These are phyloP conservation scores for Xanthoconium separans DNA, from an alignment of 1,284 basidiomycete species.

Conservation along the genomic window DNA sequence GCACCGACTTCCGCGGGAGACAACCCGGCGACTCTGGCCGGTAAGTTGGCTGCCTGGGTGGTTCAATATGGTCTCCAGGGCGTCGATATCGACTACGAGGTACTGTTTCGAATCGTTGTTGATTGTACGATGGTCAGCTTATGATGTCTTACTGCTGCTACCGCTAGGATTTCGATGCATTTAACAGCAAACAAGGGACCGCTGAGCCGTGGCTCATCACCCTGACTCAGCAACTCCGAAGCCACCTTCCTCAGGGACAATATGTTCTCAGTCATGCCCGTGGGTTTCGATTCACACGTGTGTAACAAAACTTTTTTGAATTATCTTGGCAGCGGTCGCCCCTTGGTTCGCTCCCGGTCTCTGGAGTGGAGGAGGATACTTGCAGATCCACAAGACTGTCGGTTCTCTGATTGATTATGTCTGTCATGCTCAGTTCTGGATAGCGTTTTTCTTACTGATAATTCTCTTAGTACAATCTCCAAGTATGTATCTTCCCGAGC, in stretches of 20 bases:
- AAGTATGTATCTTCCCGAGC: conserved; percentile 31
- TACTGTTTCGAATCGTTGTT: neutral
- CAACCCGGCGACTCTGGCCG: neutral
- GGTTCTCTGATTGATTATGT: conserved; percentile 59
- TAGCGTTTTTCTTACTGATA: neutral
- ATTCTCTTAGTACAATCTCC: conserved; percentile 42
- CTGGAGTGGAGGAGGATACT: conserved; percentile 51
- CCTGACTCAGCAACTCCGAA: conserved; percentile 41
- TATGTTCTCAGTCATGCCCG: conserved; percentile 42
- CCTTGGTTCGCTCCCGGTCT: conserved; percentile 30
- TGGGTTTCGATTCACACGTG: conserved; percentile 16
- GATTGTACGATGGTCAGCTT: neutral
- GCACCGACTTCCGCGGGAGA: neutral
- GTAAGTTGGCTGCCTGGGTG: neutral
- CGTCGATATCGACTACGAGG: conserved; percentile 3
- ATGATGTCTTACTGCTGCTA: neutral
- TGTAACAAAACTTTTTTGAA: conserved; percentile 5
- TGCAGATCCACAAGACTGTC: conserved; percentile 47
- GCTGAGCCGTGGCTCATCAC: conserved; percentile 17
- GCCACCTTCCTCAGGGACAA: conserved; percentile 36
- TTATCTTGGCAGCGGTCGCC: conserved; percentile 22
- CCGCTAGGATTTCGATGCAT: neutral
- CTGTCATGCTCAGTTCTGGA: neutral
- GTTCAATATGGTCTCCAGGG: neutral
- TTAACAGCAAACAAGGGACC: neutral